Evolutionary conservation across 2,329 filamentous ascomycete species (phyloP), one percentile per base, ranked within the genome.

Genomic region (Didymella exigua): DNA sequence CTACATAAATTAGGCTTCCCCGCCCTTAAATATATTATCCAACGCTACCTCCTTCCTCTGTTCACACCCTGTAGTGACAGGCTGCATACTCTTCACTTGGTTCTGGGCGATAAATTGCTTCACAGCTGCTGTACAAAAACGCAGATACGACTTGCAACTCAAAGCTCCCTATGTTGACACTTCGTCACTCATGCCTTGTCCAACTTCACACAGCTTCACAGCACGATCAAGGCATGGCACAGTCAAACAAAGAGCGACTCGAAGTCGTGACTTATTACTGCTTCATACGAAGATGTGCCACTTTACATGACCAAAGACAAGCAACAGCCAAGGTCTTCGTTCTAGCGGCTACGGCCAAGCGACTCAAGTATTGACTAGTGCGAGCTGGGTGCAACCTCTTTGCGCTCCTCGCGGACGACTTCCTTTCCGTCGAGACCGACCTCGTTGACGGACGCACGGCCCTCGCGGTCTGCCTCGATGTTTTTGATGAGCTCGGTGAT

Each of bases 401-500:
- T 65, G 30, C 61, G 61, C 62, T 73, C 63, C 54, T 70, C 68
- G 4, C 60, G 59, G 1, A 65, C 41, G 23, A 60, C 49, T 26
- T 66, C 58, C 60, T 74, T 73, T 9, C 64, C 67, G 33, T 74
- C 71, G 24, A 71, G 34, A n/a, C 64, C 66, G 34, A 71, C 45
- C 52, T 71, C 69, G 18, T 58, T 58, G 2, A 65, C 27, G 14
- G 53, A 36, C 43, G 38, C 46, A 31, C 66, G 63, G 24, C 54
- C 61, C 58, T 72, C 70, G 27, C 68, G 68, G 44, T 72, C 70
- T 13, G 66, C 68, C 55, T 72, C 65, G 8, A 72, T 63, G 45
- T 71, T 63, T 54, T 73, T 67, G 26, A 72, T 75, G 27, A 80
- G 61, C 56, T 84, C 81, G 4, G 82, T 82, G 43, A 86, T 78